A percentile compares a stretch with the other conserved stretches of the same genome.
Conservation (phyloP, 805 yeast genomes). For the Yarrowia phangngaensis region DNA sequence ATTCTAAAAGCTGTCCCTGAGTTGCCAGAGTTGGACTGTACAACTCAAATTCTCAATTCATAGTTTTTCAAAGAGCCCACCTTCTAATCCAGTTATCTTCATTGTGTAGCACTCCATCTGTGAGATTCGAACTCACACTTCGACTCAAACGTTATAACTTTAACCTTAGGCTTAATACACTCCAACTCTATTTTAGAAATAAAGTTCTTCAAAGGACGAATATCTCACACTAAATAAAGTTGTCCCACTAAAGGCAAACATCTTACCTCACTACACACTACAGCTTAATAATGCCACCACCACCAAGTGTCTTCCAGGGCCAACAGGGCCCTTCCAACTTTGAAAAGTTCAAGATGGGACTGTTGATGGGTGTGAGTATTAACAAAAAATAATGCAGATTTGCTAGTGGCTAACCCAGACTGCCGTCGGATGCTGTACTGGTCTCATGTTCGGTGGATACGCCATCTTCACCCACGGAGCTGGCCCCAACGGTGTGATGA, state of each 20-base stretch:
- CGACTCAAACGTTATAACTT: no score
- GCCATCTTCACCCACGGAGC: constrained; percentile 90
- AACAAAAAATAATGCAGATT: background rate
- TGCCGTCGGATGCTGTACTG: constrained; percentile 89
- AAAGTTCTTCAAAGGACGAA: no score
- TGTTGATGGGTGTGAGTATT: constrained; percentile 77
- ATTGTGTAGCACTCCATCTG: no score
- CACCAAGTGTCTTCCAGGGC: constrained; percentile 33
- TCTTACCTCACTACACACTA: constrained; percentile 11
- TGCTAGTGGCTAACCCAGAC: constrained; percentile 38
- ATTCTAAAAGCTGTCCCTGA: no score
- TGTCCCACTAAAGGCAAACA: background rate
- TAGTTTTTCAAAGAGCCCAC: no score
- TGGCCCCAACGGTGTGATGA: constrained; percentile 96
- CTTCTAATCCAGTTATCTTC: no score
- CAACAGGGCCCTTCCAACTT: constrained; percentile 65
- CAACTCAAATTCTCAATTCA: no score
- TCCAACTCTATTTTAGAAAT: no score
- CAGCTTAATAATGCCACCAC: constrained; percentile 37
- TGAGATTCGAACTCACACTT: no score
- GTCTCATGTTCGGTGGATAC: constrained; percentile 85
- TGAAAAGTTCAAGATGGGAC: constrained; percentile 98
- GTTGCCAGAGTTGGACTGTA: no score
- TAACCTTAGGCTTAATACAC: no score
- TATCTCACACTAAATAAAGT: no score